phyloP scores from a whole-genome alignment of 225 moss, liverwort and hornwort genomes.

The Rhytidiadelphus loreus region DNA sequence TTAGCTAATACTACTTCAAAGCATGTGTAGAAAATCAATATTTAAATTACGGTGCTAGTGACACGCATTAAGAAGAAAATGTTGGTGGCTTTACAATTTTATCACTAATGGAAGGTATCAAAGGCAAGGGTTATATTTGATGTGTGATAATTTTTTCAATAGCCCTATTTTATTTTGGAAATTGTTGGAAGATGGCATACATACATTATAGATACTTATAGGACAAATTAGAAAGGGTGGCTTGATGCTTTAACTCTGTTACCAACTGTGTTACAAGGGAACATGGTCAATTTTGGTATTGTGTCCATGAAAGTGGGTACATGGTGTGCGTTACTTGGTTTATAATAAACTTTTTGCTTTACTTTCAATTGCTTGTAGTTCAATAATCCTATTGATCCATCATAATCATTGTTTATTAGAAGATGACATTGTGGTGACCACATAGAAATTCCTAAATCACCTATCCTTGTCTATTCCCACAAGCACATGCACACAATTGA shows the following conservation, averaged over 20 bases:
- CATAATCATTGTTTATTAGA: neutral
- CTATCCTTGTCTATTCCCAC: neutral
- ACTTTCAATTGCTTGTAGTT: neutral
- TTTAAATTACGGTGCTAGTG: too few relatives aligned
- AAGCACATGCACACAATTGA: neutral
- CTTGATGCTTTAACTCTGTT: rapidly evolving
- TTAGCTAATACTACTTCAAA: neutral
- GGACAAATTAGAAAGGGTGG: rapidly evolving
- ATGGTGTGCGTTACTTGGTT: neutral
- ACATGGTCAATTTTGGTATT: neutral
- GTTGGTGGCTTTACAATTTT: neutral
- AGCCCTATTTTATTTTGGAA: neutral
- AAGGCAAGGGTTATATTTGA: neutral
- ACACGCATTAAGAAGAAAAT: neutral
- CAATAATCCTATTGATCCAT: too few relatives aligned
- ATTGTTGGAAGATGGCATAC: neutral
- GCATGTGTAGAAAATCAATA: neutral
- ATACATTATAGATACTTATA: neutral
- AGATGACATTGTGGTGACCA: neutral
- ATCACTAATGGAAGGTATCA: neutral
- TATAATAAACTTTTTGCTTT: neutral
- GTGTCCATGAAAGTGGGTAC: neutral
- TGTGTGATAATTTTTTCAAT: neutral
- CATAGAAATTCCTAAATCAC: neutral
- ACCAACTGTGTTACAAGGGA: neutral